phyloP scores from a whole-genome alignment of 371 early-diverging fungal species.

The Mucor irregularis region DNA sequence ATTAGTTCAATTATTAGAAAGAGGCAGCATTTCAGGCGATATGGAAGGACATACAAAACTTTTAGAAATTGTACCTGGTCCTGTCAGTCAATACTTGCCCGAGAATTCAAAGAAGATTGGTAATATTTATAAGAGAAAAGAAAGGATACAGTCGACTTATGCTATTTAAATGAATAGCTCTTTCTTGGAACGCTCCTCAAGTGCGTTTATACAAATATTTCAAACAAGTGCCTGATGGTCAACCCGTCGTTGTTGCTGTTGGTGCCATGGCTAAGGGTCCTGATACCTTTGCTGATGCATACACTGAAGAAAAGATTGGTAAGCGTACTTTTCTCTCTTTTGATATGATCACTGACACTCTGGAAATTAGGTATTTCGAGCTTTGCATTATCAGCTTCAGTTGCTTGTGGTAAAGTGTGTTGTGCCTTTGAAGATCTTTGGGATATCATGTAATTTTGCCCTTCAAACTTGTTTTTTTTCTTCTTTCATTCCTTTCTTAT shows the following conservation, averaged over 20 bases:
- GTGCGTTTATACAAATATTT: constrained; percentile 78
- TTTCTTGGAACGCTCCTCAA: constrained; percentile 89
- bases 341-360: background rate
- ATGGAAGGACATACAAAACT: constrained; percentile 79
- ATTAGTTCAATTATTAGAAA: constrained; percentile 95
- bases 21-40: constrained; percentile 79
- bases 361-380: constrained; percentile 75
- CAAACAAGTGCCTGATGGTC: constrained; percentile 65
- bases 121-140: constrained; percentile 32
- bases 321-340: no score
- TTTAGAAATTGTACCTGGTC: constrained; percentile 94
- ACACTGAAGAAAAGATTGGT: constrained; percentile 88
- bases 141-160: no score
- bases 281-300: constrained; percentile 91
- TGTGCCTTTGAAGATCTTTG: constrained; percentile 86
- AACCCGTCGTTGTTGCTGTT: constrained; percentile 86
- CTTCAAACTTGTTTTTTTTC: background rate
- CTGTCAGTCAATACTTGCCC: constrained; percentile 88
- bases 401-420: constrained; percentile 90
- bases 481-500: background rate
- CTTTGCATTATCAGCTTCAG: constrained; percentile 93
- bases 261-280: constrained; percentile 96
- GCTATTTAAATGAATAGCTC: no score
- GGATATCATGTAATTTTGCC: constrained; percentile 63
- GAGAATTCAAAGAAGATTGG: constrained; percentile 78